Evolutionary conservation across 2,329 filamentous ascomycete genomes (phyloP).

Genomic region (Fusarium paranaense): DNA sequence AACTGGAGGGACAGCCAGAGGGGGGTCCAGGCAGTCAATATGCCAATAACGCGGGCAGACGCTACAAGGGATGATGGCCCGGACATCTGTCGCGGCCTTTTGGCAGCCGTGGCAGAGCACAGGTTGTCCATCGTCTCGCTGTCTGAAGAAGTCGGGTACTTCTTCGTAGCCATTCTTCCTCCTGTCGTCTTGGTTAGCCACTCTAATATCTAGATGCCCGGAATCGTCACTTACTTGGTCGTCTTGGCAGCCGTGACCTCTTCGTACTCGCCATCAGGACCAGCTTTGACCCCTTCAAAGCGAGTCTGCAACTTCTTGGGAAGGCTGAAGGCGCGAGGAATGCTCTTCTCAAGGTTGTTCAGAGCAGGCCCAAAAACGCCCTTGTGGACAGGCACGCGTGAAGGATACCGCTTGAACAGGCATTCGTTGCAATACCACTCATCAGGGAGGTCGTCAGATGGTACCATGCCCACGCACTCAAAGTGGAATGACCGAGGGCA

Average conservation of each 20-base stretch:
- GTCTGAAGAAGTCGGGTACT: constrained; percentile 73
- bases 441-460: constrained; percentile 74
- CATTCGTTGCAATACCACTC: constrained; percentile 90
- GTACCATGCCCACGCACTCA: constrained; percentile 84
- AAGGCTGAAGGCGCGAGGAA: constrained; percentile 78
- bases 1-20: constrained; percentile 81
- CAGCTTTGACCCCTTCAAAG: constrained; percentile 84
- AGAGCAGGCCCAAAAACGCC: constrained; percentile 74
- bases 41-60: constrained; percentile 88
- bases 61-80: constrained; percentile 88
- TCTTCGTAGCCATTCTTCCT: constrained; percentile 70
- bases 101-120: constrained; percentile 85
- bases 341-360: constrained; percentile 73
- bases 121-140: constrained; percentile 79
- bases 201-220: neutral
- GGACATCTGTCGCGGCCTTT: constrained; percentile 67
- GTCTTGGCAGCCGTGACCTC: constrained; percentile 71
- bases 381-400: constrained; percentile 58
- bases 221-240: constrained; percentile 66
- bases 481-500: constrained; percentile 93
- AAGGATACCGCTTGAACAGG: constrained; percentile 62
- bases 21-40: constrained; percentile 89
- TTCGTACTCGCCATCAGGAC: constrained; percentile 83
- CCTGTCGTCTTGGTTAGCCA: constrained; percentile 48
- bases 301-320: constrained; percentile 77